Percentiles rank a stretch among this genome's conserved stretches.
Conservation (phyloP, 208 protist genomes). For the Leishmania amazonensis region DNA sequence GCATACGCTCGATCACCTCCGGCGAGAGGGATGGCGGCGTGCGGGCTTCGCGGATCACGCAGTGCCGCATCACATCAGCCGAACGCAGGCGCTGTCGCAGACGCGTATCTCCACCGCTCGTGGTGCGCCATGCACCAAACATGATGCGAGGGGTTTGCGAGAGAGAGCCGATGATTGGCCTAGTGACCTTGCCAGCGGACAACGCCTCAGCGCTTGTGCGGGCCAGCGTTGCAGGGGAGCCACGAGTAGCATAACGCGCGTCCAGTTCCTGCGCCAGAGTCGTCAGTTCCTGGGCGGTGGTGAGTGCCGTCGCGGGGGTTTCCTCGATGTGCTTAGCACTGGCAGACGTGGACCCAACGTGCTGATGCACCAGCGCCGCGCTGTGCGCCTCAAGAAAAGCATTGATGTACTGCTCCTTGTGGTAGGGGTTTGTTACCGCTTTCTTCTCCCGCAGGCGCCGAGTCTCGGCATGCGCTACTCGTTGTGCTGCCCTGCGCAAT, state of each 20-base stretch:
- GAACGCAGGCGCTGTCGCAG: constrained; percentile 3
- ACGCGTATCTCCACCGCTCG: background rate
- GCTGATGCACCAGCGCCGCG: constrained; percentile 19
- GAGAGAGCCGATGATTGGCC: background rate
- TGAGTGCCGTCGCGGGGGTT: background rate
- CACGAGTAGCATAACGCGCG: constrained; percentile 1
- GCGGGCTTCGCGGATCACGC: constrained; percentile 40
- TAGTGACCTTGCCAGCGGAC: too few species aligned
- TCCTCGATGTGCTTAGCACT: background rate
- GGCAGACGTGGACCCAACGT: background rate
- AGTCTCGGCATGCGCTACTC: constrained; percentile 20
- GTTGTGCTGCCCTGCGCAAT: constrained; percentile 12
- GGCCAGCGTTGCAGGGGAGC: background rate
- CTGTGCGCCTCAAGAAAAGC: constrained; percentile 72
- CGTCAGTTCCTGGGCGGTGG: constrained; percentile 5
- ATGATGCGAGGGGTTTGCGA: background rate
- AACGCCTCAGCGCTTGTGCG: background rate
- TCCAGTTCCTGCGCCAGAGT: constrained; percentile 27
- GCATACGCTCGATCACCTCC: constrained; percentile 26
- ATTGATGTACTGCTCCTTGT: constrained; percentile 75
- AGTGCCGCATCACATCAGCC: constrained; percentile 32
- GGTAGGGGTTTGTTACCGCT: constrained; percentile 37
- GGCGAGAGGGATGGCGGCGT: constrained; percentile 32
- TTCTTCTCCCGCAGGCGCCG: constrained; percentile 1
- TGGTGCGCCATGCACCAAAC: constrained; percentile 42